Evolutionary conservation across 495 filamentous ascomycete species (phyloP).

Genomic region (Penicillium macrosclerotiorum): DNA sequence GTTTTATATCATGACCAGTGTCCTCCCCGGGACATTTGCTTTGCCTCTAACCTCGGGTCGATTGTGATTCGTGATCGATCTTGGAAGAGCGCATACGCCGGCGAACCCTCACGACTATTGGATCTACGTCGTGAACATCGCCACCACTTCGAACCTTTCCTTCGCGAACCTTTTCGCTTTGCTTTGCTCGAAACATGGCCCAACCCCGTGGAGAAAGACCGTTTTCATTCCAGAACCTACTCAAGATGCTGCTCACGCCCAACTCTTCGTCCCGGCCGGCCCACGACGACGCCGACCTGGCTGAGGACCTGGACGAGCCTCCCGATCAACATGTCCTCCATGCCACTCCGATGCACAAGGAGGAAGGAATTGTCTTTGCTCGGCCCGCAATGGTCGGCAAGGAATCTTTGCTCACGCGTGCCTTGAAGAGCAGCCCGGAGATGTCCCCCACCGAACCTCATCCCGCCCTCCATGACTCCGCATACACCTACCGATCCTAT

Average conservation of each 20-base stretch:
- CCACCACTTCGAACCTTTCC: constrained; percentile 5
- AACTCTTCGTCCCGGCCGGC: constrained; percentile 34
- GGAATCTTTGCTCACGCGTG: constrained; percentile 77
- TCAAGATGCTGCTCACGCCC: constrained; percentile 48
- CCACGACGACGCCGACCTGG: constrained; percentile 43
- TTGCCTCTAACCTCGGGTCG: constrained; percentile 29
- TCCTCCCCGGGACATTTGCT: constrained; percentile 38
- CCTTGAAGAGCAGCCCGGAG: constrained; percentile 65
- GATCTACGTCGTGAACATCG: constrained; percentile 7
- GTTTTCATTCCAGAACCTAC: constrained; percentile 43
- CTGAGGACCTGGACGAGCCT: constrained; percentile 54
- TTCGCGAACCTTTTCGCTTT: not conserved
- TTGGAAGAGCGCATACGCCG: constrained; percentile 21
- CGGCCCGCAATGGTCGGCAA: constrained; percentile 45
- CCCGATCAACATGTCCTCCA: constrained; percentile 35
- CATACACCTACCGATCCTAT: constrained; percentile 57
- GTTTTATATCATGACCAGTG: constrained; percentile 47
- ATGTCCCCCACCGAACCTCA: constrained; percentile 38
- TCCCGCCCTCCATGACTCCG: constrained; percentile 35
- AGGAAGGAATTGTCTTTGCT: constrained; percentile 33
- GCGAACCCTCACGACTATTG: constrained; percentile 1
- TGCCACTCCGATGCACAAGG: constrained; percentile 25
- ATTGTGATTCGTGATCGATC: constrained; percentile 32
- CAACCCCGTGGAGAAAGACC: constrained; percentile 39
- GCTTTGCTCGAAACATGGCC: constrained; percentile 33